Evolutionary conservation across 441 rosid genomes (phyloP).

Genomic region (Dalechampia spathulata): DNA sequence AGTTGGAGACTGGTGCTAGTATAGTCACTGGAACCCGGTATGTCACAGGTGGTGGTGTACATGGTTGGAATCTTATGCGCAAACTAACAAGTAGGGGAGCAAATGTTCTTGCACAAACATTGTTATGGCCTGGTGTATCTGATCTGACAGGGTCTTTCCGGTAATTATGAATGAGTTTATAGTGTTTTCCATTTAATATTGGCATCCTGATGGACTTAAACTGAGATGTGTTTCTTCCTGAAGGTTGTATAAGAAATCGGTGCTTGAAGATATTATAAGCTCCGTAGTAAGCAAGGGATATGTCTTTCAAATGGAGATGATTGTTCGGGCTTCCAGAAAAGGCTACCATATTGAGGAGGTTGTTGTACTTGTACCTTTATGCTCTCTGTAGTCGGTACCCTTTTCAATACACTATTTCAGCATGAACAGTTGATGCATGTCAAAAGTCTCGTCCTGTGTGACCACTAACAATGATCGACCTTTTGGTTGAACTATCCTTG

Average conservation of each 20-base stretch:
- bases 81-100: slow-evolving; percentile 98
- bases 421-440: background rate
- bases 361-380: no score
- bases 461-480: no score
- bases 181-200: background rate
- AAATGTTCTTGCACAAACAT: slow-evolving; percentile 92
- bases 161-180: slow-evolving; percentile 28
- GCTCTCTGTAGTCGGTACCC: background rate
- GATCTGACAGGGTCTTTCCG: slow-evolving; percentile 96
- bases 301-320: slow-evolving; percentile 99
- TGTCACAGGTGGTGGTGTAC: slow-evolving; percentile 85
- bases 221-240: slow-evolving; percentile 18
- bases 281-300: slow-evolving; percentile 91
- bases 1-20: slow-evolving; percentile 79
- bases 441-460: background rate
- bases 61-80: slow-evolving; percentile 98
- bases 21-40: slow-evolving; percentile 95
- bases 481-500: background rate
- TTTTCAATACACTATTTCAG: background rate
- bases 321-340: slow-evolving; percentile 91
- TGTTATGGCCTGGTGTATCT: slow-evolving; percentile 97
- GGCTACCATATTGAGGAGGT: slow-evolving; percentile 94
- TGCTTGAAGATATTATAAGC: slow-evolving; percentile 72
- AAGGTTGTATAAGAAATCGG: slow-evolving; percentile 82
- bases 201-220: slow-evolving; percentile 4